These are phyloP conservation scores for Coniochaeta sp. DNA, from an alignment of 2,329 filamentous ascomycete species.

Conservation along the genomic window DNA sequence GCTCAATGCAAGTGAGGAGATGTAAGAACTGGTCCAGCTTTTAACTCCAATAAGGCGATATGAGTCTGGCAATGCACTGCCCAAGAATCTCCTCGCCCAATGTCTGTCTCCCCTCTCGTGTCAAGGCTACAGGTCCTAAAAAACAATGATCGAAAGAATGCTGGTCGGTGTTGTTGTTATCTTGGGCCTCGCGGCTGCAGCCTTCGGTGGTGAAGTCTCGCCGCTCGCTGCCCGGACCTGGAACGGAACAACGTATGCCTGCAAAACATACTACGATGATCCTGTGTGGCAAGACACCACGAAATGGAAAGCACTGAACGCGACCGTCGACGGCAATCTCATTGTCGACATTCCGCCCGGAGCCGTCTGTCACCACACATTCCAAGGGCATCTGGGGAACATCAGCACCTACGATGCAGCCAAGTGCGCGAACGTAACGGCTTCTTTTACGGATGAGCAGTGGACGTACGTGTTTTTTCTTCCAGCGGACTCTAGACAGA, in stretches of 20 bases:
- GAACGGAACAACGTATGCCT: constrained; percentile 14
- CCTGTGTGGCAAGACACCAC: constrained; percentile 15
- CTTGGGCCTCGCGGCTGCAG: not conserved
- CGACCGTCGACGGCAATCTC: constrained; percentile 27
- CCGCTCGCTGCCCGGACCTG: constrained; percentile 7
- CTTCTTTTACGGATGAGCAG: constrained; percentile 23
- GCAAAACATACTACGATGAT: constrained; percentile 20
- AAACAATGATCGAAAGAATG: not conserved
- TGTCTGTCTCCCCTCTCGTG: not conserved
- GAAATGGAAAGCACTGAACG: constrained; percentile 22
- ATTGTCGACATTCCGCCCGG: constrained; percentile 22
- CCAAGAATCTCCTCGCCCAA: not conserved
- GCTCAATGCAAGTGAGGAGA: not conserved
- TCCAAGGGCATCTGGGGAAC: constrained; percentile 27
- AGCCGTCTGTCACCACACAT: constrained; percentile 27
- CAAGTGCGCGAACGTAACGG: constrained; percentile 22
- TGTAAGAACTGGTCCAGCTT: not conserved
- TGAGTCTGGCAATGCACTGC: not conserved
- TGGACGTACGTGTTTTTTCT: constrained; percentile 25
- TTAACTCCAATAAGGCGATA: not conserved
- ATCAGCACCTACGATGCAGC: constrained; percentile 27
- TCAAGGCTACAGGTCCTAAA: not conserved
- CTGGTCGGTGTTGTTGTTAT: not conserved
- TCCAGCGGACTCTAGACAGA: not conserved
- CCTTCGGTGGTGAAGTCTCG: not conserved